phyloP scores from a whole-genome alignment of 2,329 filamentous ascomycete species.

The Fusarium pseudograminearum region DNA sequence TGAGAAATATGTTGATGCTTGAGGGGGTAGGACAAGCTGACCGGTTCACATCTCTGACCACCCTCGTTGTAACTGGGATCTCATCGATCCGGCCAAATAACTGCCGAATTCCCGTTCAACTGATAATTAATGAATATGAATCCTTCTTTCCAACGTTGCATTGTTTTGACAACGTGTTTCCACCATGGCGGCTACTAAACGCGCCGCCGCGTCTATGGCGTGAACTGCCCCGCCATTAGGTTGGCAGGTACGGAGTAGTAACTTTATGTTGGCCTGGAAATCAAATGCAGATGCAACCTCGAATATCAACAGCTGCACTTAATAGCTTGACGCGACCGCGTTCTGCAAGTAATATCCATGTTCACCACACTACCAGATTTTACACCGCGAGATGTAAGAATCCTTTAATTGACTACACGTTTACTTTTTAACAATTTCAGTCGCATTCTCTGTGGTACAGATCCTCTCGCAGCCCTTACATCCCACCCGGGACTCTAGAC shows the following conservation, averaged over 20 bases:
- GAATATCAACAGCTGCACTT: constrained; percentile 27
- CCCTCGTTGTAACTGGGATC: constrained; percentile 13
- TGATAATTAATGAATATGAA: not conserved
- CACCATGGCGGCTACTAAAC: constrained; percentile 43
- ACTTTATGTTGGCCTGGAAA: constrained; percentile 29
- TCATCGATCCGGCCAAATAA: not conserved
- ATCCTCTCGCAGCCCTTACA: constrained; percentile 66
- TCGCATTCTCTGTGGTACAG: constrained; percentile 81
- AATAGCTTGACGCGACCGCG: constrained; percentile 34
- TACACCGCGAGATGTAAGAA: constrained; percentile 75
- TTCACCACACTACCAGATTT: constrained; percentile 75
- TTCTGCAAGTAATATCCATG: constrained; percentile 56
- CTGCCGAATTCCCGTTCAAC: constrained; percentile 1
- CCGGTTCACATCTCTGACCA: constrained; percentile 1
- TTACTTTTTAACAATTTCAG: constrained; percentile 56
- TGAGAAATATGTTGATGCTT: constrained; percentile 20
- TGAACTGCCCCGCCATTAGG: constrained; percentile 36
- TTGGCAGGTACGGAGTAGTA: not conserved
- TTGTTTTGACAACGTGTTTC: constrained; percentile 12
- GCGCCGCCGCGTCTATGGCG: constrained; percentile 38
- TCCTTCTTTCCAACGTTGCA: constrained; percentile 27
- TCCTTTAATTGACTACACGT: not conserved
- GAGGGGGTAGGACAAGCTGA: not conserved
- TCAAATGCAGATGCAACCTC: constrained; percentile 32
- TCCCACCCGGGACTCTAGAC: constrained; percentile 52